Conservation (phyloP, 768 basidiomycete genomes). For the Kwoniella bestiolae region DNA sequence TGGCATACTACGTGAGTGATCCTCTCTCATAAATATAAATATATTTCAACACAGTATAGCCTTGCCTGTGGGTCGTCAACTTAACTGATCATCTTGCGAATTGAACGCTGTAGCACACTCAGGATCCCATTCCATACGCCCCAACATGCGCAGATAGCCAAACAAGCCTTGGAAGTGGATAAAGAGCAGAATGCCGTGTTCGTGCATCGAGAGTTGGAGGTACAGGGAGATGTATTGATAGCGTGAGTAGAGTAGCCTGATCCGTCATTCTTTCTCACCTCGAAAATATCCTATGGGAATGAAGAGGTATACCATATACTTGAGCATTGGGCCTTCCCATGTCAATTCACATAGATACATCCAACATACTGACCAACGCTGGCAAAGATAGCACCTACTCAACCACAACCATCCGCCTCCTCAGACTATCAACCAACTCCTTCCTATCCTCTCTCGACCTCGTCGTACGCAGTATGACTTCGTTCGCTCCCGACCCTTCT, state of each 20-base stretch:
- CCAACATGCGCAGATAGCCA: slow-evolving; percentile 79
- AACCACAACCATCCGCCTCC: slow-evolving; percentile 76
- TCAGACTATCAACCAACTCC: slow-evolving; percentile 78
- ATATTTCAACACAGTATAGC: neutral
- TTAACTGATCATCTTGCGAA: too few relatives aligned
- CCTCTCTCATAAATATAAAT: neutral
- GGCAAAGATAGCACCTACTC: too few relatives aligned
- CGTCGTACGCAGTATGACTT: slow-evolving; percentile 76
- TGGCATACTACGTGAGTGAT: slow-evolving; percentile 32
- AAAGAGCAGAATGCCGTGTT: slow-evolving; percentile 78
- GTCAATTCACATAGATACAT: too few relatives aligned
- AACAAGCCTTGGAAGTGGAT: slow-evolving; percentile 84
- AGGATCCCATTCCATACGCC: slow-evolving; percentile 76
- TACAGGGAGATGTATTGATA: slow-evolving; percentile 71
- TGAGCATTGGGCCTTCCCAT: too few relatives aligned
- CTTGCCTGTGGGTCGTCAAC: too few relatives aligned
- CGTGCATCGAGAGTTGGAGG: slow-evolving; percentile 71
- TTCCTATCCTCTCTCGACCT: slow-evolving; percentile 90
- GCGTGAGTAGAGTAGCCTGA: slow-evolving; percentile 65
- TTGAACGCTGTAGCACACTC: slow-evolving; percentile 62
- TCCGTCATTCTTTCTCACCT: slow-evolving; percentile 59
- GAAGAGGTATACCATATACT: too few relatives aligned
- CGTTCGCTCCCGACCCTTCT: slow-evolving; percentile 73
- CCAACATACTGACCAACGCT: too few relatives aligned
- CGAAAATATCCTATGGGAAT: too few relatives aligned